A percentile compares a stretch with the other conserved stretches of the same genome.
These are phyloP conservation scores for Terana coerulea DNA, from an alignment of 768 basidiomycete genomes.

Conservation along the genomic window DNA sequence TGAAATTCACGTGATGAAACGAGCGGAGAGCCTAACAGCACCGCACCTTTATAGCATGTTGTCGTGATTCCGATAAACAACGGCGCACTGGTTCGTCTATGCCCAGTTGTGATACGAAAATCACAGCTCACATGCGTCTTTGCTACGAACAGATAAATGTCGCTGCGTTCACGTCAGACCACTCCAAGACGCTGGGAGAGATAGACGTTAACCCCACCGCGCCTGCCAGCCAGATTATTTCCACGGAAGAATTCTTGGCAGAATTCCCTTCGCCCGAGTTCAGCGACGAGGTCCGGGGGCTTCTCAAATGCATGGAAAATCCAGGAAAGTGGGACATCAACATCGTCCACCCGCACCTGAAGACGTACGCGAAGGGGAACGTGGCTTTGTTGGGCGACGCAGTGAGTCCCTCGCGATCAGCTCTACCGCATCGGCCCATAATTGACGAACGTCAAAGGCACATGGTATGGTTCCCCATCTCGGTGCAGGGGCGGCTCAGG, in stretches of 20 bases:
- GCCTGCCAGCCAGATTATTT: neutral
- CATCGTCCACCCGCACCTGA: conserved; percentile 7
- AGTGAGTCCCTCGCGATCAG: neutral
- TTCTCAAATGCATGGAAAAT: conserved; percentile 7
- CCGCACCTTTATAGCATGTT: neutral
- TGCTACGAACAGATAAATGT: conserved; percentile 32
- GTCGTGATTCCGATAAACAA: conserved; percentile 5
- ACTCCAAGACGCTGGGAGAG: neutral
- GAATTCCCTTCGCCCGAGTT: conserved; percentile 5
- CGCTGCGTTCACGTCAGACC: conserved; percentile 34
- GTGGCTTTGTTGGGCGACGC: conserved; percentile 14
- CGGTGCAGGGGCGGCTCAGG: conserved; percentile 13
- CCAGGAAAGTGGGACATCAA: conserved; percentile 12
- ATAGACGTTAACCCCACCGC: neutral
- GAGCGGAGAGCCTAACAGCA: neutral
- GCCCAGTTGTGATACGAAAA: too few relatives aligned
- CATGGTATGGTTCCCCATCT: conserved; percentile 15
- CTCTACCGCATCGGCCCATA: neutral
- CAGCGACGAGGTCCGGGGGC: conserved; percentile 1
- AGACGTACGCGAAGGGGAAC: conserved; percentile 7
- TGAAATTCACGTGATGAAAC: too few relatives aligned
- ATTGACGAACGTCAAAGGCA: neutral
- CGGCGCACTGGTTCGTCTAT: neutral
- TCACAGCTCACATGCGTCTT: conserved; percentile 17
- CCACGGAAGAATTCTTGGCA: conserved; percentile 1